Conservation (phyloP, 208 protist genomes). For the Crithidia mellificae region DNA sequence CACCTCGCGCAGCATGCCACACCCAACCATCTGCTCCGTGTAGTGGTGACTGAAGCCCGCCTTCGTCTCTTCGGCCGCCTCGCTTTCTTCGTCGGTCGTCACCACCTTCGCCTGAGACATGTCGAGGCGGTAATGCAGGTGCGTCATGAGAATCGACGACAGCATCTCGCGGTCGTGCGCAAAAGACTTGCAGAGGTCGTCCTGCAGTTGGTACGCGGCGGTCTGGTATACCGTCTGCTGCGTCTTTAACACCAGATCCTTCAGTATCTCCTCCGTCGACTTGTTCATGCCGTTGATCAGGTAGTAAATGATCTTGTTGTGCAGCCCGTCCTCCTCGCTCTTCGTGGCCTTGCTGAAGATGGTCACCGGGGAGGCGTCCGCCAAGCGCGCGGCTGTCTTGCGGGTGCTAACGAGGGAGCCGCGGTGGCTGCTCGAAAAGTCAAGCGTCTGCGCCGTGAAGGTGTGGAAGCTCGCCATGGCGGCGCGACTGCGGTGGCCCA, state of each 20-base stretch:
- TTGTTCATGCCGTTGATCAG: slow-evolving; percentile 52
- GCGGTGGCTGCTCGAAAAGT: slow-evolving; percentile 35
- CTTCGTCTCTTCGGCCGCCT: slow-evolving; percentile 11
- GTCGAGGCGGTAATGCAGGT: slow-evolving; percentile 37
- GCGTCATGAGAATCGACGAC: slow-evolving; percentile 45
- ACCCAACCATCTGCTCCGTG: slow-evolving; percentile 70
- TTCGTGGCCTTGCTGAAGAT: slow-evolving; percentile 43
- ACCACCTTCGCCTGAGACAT: slow-evolving; percentile 19
- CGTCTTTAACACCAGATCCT: slow-evolving; percentile 45
- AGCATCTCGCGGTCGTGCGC: slow-evolving; percentile 48
- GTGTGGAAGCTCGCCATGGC: slow-evolving; percentile 26
- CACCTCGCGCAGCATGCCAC: slow-evolving; percentile 75
- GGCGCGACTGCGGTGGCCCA: slow-evolving; percentile 34
- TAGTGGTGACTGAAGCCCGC: slow-evolving; percentile 56
- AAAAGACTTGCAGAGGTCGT: slow-evolving; percentile 61
- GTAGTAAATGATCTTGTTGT: slow-evolving; percentile 68
- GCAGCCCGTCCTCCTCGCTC: slow-evolving; percentile 48
- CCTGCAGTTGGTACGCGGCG: slow-evolving; percentile 63
- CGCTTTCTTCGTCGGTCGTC: slow-evolving; percentile 9
- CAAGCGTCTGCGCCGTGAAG: slow-evolving; percentile 31
- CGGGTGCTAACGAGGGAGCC: slow-evolving; percentile 23
- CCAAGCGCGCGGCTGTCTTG: slow-evolving; percentile 20
- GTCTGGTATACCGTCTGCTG: slow-evolving; percentile 54
- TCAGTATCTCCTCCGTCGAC: slow-evolving; percentile 42
- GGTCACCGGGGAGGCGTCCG: slow-evolving; percentile 25